Conservation (phyloP, 1,139 yeast genomes). For the Protomyces macrosporus region DNA sequence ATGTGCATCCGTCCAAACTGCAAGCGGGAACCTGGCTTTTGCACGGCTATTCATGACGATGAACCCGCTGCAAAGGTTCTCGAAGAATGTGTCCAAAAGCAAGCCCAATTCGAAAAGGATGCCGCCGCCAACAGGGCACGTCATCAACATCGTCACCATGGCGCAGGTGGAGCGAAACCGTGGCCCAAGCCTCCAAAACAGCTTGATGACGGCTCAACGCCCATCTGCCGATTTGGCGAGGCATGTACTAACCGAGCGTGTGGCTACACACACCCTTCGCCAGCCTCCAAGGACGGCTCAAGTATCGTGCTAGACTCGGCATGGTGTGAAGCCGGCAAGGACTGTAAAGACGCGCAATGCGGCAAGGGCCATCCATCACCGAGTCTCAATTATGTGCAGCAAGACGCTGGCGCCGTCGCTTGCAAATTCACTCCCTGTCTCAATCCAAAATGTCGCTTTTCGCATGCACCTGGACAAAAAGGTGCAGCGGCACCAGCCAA, state of each 20-base stretch:
- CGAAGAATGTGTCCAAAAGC: constrained; percentile 3
- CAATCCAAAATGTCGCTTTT: constrained; percentile 19
- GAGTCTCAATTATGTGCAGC: constrained; percentile 11
- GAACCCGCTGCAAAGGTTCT: constrained; percentile 3
- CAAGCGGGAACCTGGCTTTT: constrained; percentile 7
- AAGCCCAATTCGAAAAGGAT: constrained; percentile 4
- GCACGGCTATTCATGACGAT: constrained; percentile 8
- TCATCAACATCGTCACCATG: background rate
- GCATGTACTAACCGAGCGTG: constrained; percentile 20
- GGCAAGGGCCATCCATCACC: constrained; percentile 21
- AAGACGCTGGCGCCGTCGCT: background rate
- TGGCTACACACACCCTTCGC: constrained; percentile 19
- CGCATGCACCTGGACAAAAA: constrained; percentile 18
- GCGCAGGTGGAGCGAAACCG: background rate
- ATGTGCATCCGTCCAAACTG: constrained; percentile 9
- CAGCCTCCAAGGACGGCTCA: constrained; percentile 22
- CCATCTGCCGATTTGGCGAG: constrained; percentile 18
- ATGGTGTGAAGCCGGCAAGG: constrained; percentile 7
- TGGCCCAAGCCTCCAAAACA: background rate
- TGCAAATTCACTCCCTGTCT: constrained; percentile 16
- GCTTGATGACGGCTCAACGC: constrained; percentile 6
- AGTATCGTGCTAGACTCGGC: constrained; percentile 18
- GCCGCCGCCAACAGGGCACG: constrained; percentile 2
- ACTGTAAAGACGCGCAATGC: constrained; percentile 17
- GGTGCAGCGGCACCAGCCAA: background rate